Conservation (phyloP, 176 grass and related monocot species). For the Musa beccarii region DNA sequence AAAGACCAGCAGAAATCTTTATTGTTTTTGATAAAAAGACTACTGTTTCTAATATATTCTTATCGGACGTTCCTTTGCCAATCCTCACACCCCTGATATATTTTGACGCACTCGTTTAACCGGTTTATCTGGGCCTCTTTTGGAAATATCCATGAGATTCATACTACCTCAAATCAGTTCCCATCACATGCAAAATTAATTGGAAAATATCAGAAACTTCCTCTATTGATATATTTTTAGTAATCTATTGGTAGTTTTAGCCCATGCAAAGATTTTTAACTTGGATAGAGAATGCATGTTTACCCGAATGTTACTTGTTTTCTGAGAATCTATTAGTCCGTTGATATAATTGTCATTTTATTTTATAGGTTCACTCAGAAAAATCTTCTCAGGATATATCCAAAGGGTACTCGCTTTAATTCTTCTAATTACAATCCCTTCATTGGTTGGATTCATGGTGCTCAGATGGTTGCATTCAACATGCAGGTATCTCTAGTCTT, state of each 20-base stretch:
- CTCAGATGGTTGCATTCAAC: conserved; percentile 99
- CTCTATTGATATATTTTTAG: background rate
- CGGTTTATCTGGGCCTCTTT: background rate
- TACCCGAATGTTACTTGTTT: background rate
- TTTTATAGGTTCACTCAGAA: conserved; percentile 79
- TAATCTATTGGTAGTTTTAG: too few species aligned
- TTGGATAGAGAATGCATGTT: background rate
- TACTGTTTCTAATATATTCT: background rate
- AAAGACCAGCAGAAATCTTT: background rate
- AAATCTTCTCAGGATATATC: conserved; percentile 40
- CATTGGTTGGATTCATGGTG: conserved; percentile 93
- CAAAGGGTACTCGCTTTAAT: conserved; percentile 31
- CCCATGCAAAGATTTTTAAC: background rate
- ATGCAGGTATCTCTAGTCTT: conserved; percentile 57
- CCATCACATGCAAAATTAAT: too few species aligned
- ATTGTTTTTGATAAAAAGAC: background rate
- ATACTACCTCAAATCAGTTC: too few species aligned
- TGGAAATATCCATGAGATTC: background rate
- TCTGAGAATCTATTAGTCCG: conserved; percentile 7
- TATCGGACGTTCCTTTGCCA: background rate
- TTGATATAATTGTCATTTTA: background rate
- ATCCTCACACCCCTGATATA: background rate
- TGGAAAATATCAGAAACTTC: background rate
- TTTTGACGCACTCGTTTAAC: background rate
- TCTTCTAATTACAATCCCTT: conserved; percentile 98